Evolutionary conservation across 768 basidiomycete species (phyloP).

Genomic region (Phaeotremella fagi): DNA sequence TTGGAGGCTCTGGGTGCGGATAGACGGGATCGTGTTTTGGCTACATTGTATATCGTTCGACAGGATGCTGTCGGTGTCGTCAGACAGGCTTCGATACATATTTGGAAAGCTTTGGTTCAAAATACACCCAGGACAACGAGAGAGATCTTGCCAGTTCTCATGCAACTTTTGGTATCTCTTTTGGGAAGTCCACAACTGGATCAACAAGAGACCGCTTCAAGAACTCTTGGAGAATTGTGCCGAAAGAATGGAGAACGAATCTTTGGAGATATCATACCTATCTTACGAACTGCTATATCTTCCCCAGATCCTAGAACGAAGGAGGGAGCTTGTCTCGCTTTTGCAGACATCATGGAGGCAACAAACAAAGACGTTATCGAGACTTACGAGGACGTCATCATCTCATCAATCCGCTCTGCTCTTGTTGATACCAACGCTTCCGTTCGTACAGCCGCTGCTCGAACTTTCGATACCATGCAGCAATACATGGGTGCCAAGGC

Average conservation of each 20-base stretch:
- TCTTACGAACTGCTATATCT: conserved; percentile 60
- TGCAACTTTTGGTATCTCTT: conserved; percentile 67
- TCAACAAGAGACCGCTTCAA: conserved; percentile 89
- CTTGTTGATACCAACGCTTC: conserved; percentile 82
- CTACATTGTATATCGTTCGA: conserved; percentile 83
- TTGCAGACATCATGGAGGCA: conserved; percentile 85
- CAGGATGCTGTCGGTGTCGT: conserved; percentile 88
- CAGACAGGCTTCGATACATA: conserved; percentile 83
- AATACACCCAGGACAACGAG: conserved; percentile 67
- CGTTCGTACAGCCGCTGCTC: conserved; percentile 85
- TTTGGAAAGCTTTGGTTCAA: conserved; percentile 96
- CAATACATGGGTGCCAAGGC: conserved; percentile 83
- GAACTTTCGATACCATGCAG: conserved; percentile 84
- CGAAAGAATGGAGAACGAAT: conserved; percentile 93
- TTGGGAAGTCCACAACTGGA: conserved; percentile 75
- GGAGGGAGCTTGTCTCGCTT: conserved; percentile 80
- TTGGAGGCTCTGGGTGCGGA: conserved; percentile 82
- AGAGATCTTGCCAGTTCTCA: conserved; percentile 81
- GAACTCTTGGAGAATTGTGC: conserved; percentile 82
- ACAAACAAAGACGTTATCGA: conserved; percentile 78
- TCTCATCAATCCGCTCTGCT: conserved; percentile 72
- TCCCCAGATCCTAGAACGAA: conserved; percentile 56
- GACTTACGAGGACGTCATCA: conserved; percentile 81
- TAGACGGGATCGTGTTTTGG: conserved; percentile 82
- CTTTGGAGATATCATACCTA: conserved; percentile 72